A percentile compares a stretch with the other conserved stretches of the same genome.
Evolutionary conservation across 495 filamentous ascomycete genomes (phyloP).

Genomic region (Penicillium subrubescens): DNA sequence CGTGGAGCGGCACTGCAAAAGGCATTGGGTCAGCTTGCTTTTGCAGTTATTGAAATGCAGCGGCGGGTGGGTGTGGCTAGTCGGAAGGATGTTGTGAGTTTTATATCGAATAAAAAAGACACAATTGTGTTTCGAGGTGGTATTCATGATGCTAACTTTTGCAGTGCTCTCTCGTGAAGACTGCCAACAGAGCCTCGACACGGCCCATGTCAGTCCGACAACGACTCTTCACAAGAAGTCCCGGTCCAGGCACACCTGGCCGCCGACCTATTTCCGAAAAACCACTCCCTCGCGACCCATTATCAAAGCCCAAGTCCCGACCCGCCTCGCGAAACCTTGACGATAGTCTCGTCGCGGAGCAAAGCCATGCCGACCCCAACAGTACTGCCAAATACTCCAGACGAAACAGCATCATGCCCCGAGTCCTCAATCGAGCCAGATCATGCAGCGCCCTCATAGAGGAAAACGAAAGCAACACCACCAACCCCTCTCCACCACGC

Average conservation of each 20-base stretch:
- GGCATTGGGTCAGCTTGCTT: conserved; percentile 62
- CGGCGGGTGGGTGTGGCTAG: conserved; percentile 72
- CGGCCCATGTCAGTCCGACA: conserved; percentile 28
- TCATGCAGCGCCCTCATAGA: conserved; percentile 29
- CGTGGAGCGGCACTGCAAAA: conserved; percentile 63
- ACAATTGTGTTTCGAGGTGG: conserved; percentile 8
- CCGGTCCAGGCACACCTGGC: conserved; percentile 3
- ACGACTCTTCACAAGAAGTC: conserved; percentile 26
- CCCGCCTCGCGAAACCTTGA: conserved; percentile 14
- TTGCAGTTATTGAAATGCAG: conserved; percentile 77
- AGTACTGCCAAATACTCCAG: background rate
- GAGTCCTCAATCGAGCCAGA: conserved; percentile 21
- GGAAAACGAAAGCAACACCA: conserved; percentile 8
- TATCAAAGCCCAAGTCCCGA: conserved; percentile 12
- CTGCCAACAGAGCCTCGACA: background rate
- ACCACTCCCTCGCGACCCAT: conserved; percentile 41
- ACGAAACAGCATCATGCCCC: conserved; percentile 12
- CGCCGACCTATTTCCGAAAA: conserved; percentile 26
- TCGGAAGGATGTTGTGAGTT: conserved; percentile 56
- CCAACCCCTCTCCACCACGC: conserved; percentile 18
- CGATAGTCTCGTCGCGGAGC: conserved; percentile 17
- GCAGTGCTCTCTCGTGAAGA: conserved; percentile 30
- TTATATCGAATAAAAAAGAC: background rate
- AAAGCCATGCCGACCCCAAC: conserved; percentile 20
- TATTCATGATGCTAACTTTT: background rate